Conservation (phyloP, 345 rosid species). For the Lenwebbia sp. region DNA sequence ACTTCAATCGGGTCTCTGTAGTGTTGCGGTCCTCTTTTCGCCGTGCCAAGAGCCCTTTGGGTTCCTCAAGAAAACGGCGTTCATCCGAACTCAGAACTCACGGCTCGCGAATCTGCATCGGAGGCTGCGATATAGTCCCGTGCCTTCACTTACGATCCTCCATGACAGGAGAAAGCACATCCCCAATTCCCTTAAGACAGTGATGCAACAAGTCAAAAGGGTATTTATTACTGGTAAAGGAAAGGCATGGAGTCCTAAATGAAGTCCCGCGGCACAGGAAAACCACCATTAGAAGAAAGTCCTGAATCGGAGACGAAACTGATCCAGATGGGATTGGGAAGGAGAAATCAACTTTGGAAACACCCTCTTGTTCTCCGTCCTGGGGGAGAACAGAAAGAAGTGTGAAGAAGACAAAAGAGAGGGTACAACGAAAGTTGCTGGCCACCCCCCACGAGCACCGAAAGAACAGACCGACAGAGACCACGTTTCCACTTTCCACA, state of each 20-base stretch:
- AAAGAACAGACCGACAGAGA: not conserved
- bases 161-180: not conserved
- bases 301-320: not conserved
- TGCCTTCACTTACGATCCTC: not conserved
- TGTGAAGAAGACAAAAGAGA: not conserved
- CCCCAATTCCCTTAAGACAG: not conserved
- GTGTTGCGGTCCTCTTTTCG: not conserved
- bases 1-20: not conserved
- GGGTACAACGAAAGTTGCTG: not conserved
- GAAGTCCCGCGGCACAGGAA: not conserved
- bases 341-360: not conserved
- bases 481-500: not conserved
- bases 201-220: not conserved
- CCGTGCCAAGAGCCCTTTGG: not conserved
- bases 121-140: not conserved
- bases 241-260: not conserved
- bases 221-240: not conserved
- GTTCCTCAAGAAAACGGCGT: not conserved
- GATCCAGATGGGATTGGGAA: not conserved
- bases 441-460: not conserved
- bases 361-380: not conserved
- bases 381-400: not conserved
- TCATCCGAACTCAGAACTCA: not conserved
- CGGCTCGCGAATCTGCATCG: not conserved
- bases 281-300: not conserved